Base-by-base conservation (phyloP, 2,329 filamentous ascomycete species). In the Amphichorda felina region DNA sequence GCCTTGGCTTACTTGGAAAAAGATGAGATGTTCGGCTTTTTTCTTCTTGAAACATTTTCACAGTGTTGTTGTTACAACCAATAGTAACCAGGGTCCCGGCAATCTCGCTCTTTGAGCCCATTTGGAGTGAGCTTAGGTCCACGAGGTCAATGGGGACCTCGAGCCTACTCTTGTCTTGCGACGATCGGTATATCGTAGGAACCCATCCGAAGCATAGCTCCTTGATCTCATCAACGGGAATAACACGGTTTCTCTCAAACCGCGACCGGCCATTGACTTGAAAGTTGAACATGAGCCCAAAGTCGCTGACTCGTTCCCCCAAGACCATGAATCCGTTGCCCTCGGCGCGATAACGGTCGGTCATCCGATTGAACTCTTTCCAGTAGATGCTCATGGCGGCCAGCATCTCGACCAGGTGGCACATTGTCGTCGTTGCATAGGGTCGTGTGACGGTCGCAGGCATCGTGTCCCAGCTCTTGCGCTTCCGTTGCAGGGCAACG, bases 381-480 rank as follows among this genome's bases (percentile, higher is more conserved):
- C 72, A 76, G 49, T 76, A 64, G 7, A 76, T 59, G 7, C 72
- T 69, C 13, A 74, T 52, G 38, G 67, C 63, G 4, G 66, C 66
- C 18, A 68, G 59, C 40, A 73, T 65, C 54, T 73, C 70, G 21
- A 74, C 51, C 4, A 72, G 49, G 42, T 73, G 70, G 37, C 63
- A 70, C 40, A 73, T 68, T n/a, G 68, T 67, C 0, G 64, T 71
- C 0, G 65, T 72, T 3, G 66, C 68, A 34, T 69, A 72, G 0
- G 68, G 68, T 25, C 64, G 64, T 25, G 55, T 59, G 34, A 70
- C 47, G 22, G 55, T 54, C 2, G 54, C 37, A 1, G 68, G 68
- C 64, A 72, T 71, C 1, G 59, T 68, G 41, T 70, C 66, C 66
- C 66, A 70, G 41, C 63, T 63, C 42, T 54, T 66, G 4, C 56